Evolutionary conservation across 1,139 yeast genomes (phyloP), one percentile per base, ranked within the genome.

Genomic region (Blastobotrys malaysiensis): DNA sequence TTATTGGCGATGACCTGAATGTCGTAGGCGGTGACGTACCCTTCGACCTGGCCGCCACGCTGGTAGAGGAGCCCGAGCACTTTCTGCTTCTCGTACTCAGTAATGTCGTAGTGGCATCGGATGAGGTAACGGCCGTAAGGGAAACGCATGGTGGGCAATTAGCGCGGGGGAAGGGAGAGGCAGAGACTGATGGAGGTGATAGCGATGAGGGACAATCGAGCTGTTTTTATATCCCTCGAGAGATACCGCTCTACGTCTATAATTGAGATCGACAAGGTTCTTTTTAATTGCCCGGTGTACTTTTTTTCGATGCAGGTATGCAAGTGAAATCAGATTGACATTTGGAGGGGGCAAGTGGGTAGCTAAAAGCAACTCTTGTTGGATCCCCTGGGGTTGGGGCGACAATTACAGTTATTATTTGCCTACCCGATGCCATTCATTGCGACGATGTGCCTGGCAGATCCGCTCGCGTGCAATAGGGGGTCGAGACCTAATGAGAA

Each of bases 1-100:
- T 51, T 50, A 44, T 54, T 54, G 45, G 57, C 57, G 27, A 54
- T 48, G n/a, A 54, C 54, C 31, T 54, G 57, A 16, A 54, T 21
- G 27, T 54, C 57, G 45, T 52, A 47, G 5, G 48, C 49, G 7
- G 57, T 54, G 43, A 54, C 51, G 14, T 49, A 45, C 24, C 53
- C 52, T 27, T 54, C 57, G 43, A 54, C 43, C 39, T 52, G 51
- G 1, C 57, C 57, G 7, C 57, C 57, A 24, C 55, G 55, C 14
- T 52, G 24, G 13, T 45, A 45, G 39, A 54, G 46, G 14, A 52
- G 46, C 27, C 44, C 48, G 43, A 47, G 47, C 6, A 53, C 53
- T 19, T 48, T 36, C 24, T 54, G 53, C 6, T 52, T 52, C 49
- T 54, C 54, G 13, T 52, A 45, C 20, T 51, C 55, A 11, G 57